phyloP scores from a whole-genome alignment of 257 asterid species.

The Ophiorrhiza pumila region DNA sequence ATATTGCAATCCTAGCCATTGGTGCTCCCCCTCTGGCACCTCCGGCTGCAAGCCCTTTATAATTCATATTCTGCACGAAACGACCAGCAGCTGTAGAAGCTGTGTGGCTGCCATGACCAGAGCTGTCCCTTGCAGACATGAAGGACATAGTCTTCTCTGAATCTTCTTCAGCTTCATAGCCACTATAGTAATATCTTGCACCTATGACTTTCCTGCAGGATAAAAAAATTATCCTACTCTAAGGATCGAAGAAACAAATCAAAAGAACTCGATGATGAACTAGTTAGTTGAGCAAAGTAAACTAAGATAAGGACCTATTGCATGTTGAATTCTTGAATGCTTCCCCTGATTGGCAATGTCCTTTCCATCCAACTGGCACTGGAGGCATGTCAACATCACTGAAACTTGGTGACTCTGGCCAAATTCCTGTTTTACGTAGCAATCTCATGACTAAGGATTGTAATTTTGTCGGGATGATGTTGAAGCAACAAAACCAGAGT shows the following conservation, averaged over 20 bases:
- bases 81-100: slow-evolving; percentile 97
- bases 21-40: slow-evolving; percentile 96
- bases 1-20: slow-evolving; percentile 82
- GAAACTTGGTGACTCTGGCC: slow-evolving; percentile 97
- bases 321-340: slow-evolving; percentile 76
- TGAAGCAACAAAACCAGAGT: not conserved
- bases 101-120: slow-evolving; percentile 92
- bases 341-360: slow-evolving; percentile 82
- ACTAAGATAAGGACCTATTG: slow-evolving; percentile 58
- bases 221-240: slow-evolving; percentile 15
- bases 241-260: not conserved
- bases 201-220: slow-evolving; percentile 76
- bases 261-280: slow-evolving; percentile 3
- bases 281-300: slow-evolving; percentile 11
- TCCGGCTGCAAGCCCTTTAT: slow-evolving; percentile 77
- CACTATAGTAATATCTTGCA: slow-evolving; percentile 83
- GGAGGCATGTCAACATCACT: slow-evolving; percentile 80
- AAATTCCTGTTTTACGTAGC: slow-evolving; percentile 54
- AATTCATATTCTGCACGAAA: slow-evolving; percentile 60
- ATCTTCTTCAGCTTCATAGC: slow-evolving; percentile 75
- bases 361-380: slow-evolving; percentile 85
- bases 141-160: slow-evolving; percentile 38
- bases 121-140: slow-evolving; percentile 75
- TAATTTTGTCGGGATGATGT: not conserved
- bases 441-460: not conserved